Evolutionary conservation across 2,329 filamentous ascomycete genomes (phyloP).

Genomic region (Chaetomiaceae sp.): DNA sequence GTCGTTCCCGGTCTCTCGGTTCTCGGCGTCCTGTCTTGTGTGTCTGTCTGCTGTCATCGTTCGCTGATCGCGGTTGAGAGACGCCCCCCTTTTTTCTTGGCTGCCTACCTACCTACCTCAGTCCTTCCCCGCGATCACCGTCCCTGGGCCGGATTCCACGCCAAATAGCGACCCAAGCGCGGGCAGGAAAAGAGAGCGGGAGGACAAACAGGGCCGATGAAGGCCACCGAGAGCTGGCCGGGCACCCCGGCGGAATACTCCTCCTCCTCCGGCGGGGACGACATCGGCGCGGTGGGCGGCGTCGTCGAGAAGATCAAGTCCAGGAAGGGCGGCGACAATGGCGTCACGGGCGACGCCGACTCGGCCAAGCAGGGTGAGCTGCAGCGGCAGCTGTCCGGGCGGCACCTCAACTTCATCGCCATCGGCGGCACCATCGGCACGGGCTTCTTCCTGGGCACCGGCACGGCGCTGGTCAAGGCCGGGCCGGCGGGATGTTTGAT

Average conservation of each 20-base stretch:
- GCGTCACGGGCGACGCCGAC: conserved; percentile 5
- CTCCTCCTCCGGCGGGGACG: conserved; percentile 9
- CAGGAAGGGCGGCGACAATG: background rate
- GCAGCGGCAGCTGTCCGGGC: conserved; percentile 27
- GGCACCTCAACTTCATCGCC: conserved; percentile 48
- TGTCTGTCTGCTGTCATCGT: background rate
- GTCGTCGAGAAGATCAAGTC: conserved; percentile 4
- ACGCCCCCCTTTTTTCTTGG: background rate
- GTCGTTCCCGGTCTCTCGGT: background rate
- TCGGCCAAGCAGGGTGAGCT: conserved; percentile 22
- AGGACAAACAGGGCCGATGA: conserved; percentile 1
- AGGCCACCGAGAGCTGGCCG: conserved; percentile 5
- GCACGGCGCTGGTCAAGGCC: conserved; percentile 56
- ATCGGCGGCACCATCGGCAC: conserved; percentile 65
- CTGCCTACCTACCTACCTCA: background rate
- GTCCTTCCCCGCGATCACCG: background rate
- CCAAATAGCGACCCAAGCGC: background rate
- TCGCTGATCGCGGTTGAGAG: background rate
- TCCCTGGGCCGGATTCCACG: background rate
- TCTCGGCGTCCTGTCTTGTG: background rate
- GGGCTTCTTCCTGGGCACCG: conserved; percentile 66
- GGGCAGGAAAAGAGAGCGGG: background rate
- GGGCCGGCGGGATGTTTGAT: conserved; percentile 65
- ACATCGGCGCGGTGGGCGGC: background rate
- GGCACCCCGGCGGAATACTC: conserved; percentile 5